Base-by-base conservation (phyloP, 2,329 filamentous ascomycete genomes). In the Capronia coronata region DNA sequence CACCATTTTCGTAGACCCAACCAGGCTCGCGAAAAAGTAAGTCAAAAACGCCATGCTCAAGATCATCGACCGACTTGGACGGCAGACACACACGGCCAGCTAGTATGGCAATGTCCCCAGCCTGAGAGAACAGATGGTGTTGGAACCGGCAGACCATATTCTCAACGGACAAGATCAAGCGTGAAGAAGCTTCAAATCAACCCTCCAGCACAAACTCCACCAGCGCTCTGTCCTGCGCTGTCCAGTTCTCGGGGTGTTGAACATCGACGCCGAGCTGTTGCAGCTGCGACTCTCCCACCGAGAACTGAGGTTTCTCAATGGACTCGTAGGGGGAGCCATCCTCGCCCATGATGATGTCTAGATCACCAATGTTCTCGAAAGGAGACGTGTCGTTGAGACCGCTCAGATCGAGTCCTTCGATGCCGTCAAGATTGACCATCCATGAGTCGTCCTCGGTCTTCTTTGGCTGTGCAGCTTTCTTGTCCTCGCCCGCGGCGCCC, bases 361-460 rank as follows among this genome's bases (percentile, higher is more conserved):
- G 18, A 25, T 56, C 53, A 30, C 32, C 46, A 13, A 58, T 37
- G 16, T 46, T 46, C 18, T 56, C 52, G 27, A 51, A 56, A 5
- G 52, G 52, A 47, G 52, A 58, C 30, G 54, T 35, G 5, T 54
- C 41, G 4, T 49, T 47, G 19, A 48, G 34, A n/a, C 49, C 48
- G 25, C 51, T 49, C n/a, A 58, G 55, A 42, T 58, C 53, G 23
- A 58, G 52, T 14, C 53, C 53, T 30, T 52, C 48, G 25, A 58
- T 56, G 19, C 48, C 51, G 16, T 49, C 39, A 6, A 58, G 48
- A 35, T 54, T 54, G 48, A 58, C 51, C 14, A 52, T 40, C 54
- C 54, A 54, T 3, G 43, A 38, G 29, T 56, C 53, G 23, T 56
- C 51, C 35, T 57, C 52, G 29, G 19, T 25, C 29, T 48, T 53